Percentiles rank a stretch among this genome's conserved stretches.
These are phyloP conservation scores for Phyllosticta citriasiana DNA, from an alignment of 2,329 filamentous ascomycete species.

Conservation along the genomic window DNA sequence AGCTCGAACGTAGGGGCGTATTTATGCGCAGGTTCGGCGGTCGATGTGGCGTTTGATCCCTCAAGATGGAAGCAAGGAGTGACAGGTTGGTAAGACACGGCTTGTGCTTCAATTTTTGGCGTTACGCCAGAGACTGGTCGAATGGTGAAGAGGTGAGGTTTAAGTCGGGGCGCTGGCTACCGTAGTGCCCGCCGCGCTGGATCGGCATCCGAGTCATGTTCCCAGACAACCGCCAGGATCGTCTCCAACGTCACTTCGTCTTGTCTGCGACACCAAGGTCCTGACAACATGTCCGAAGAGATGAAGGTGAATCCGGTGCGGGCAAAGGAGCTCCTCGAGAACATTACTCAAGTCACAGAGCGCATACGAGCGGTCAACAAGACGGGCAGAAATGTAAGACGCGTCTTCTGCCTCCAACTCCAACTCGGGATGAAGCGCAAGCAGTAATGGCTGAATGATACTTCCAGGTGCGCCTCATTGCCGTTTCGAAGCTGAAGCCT, in stretches of 20 bases:
- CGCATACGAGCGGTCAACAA: slow-evolving; percentile 32
- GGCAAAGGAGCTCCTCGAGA: slow-evolving; percentile 36
- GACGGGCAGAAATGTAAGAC: slow-evolving; percentile 19
- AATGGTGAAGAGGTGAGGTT: background rate
- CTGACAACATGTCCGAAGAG: slow-evolving; percentile 22
- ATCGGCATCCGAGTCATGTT: background rate
- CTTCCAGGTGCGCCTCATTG: slow-evolving; percentile 70
- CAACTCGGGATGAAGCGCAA: background rate
- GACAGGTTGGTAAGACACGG: background rate
- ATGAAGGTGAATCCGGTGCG: slow-evolving; percentile 34
- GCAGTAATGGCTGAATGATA: background rate
- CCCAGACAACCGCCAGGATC: background rate
- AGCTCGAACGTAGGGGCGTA: background rate
- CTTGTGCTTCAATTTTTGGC: background rate
- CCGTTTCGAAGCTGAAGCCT: slow-evolving; percentile 94
- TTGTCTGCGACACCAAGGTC: background rate
- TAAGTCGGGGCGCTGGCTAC: background rate
- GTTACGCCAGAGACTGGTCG: background rate
- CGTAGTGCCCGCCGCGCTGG: background rate
- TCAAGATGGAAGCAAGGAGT: background rate
- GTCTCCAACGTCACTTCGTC: background rate
- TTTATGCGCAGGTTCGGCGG: background rate
- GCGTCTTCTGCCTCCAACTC: background rate
- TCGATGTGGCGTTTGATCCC: background rate
- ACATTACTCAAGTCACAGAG: slow-evolving; percentile 31